Evolutionary conservation across 352 stramenopile species (phyloP).

Genomic region (Nothophytophthora sp.): DNA sequence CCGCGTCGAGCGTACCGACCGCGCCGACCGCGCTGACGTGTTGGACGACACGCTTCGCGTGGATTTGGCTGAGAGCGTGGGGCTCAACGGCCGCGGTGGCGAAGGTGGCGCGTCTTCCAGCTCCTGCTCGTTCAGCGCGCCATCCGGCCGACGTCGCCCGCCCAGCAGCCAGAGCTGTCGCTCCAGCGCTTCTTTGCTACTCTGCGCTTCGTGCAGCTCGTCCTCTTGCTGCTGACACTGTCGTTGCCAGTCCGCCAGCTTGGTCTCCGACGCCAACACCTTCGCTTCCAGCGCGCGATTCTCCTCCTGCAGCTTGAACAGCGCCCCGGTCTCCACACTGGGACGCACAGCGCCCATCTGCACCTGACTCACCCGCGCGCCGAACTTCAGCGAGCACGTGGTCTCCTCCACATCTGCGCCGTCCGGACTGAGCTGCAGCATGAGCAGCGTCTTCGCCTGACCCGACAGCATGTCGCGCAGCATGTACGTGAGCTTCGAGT

Average conservation of each 20-base stretch:
- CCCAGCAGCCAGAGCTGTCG: constrained; percentile 46
- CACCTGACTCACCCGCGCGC: constrained; percentile 88
- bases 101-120: constrained; percentile 11
- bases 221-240: constrained; percentile 51
- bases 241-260: constrained; percentile 43
- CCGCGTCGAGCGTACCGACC: constrained; percentile 19
- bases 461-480: constrained; percentile 91
- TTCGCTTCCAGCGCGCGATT: constrained; percentile 49
- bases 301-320: constrained; percentile 74
- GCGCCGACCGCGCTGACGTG: constrained; percentile 40
- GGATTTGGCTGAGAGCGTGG: constrained; percentile 46
- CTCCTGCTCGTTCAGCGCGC: constrained; percentile 33
- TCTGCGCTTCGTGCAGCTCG: constrained; percentile 43
- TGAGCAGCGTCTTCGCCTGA: constrained; percentile 92
- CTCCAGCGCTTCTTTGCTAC: constrained; percentile 45
- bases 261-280: constrained; percentile 24
- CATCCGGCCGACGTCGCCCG: constrained; percentile 22
- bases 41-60: constrained; percentile 37
- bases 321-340: constrained; percentile 80
- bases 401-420: constrained; percentile 82
- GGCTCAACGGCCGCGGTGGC: constrained; percentile 32
- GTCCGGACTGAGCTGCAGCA: constrained; percentile 91
- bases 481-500: constrained; percentile 95
- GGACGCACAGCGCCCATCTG: constrained; percentile 82
- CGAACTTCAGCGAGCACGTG: constrained; percentile 90